These are phyloP conservation scores for Pyrenophora seminiperda DNA, from an alignment of 2,329 filamentous ascomycete genomes.

Conservation along the genomic window DNA sequence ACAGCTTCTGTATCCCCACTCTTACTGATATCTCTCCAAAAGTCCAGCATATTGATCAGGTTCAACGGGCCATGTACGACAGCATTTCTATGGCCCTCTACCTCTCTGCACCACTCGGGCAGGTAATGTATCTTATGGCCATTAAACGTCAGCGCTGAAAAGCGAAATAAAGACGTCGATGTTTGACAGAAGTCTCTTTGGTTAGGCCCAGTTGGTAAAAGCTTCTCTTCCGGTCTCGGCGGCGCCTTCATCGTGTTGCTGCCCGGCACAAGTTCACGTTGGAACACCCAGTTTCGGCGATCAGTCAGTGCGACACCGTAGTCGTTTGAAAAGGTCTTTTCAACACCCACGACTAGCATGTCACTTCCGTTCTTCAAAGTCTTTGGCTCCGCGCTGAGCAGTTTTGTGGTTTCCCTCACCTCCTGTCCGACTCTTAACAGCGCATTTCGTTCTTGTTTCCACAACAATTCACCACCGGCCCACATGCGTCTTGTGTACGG, in stretches of 20 bases:
- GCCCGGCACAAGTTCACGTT: conserved; percentile 49
- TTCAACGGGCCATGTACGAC: conserved; percentile 88
- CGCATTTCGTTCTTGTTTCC: conserved; percentile 44
- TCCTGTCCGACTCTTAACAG: conserved; percentile 38
- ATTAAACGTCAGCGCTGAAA: conserved; percentile 90
- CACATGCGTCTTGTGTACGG: conserved; percentile 82
- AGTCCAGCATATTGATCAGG: conserved; percentile 56
- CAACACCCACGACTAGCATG: conserved; percentile 65
- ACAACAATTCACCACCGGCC: conserved; percentile 80
- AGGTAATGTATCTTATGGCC: conserved; percentile 91
- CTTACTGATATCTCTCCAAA: conserved; percentile 38
- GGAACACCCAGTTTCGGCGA: conserved; percentile 45
- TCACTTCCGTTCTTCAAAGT: conserved; percentile 58
- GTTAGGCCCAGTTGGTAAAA: conserved; percentile 23
- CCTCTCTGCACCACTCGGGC: conserved; percentile 67
- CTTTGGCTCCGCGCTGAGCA: conserved; percentile 54
- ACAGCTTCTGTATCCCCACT: conserved; percentile 21
- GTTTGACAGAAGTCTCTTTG: conserved; percentile 67
- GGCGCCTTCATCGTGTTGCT: conserved; percentile 45
- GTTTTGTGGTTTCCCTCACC: conserved; percentile 53
- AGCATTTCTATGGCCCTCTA: conserved; percentile 75
- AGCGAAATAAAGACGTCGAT: conserved; percentile 78
- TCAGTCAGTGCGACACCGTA: conserved; percentile 46
- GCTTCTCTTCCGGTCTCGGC: conserved; percentile 24
- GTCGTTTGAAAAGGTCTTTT: conserved; percentile 56